Evolutionary conservation across 306 rosid species (phyloP).

Genomic region (Myrica gale): DNA sequence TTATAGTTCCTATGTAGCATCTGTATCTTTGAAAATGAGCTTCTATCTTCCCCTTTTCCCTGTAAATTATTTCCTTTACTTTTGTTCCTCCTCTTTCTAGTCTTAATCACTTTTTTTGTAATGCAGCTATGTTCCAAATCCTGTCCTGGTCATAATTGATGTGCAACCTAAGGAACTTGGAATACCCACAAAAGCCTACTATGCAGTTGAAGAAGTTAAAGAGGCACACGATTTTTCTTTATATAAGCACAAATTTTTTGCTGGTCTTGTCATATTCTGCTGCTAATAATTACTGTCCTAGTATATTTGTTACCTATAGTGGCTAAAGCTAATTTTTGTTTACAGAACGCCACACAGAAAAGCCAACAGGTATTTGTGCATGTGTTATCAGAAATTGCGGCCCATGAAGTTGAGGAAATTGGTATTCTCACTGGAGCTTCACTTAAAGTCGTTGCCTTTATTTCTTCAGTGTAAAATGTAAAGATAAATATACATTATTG

Average conservation of each 20-base stretch:
- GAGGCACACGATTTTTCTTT: constrained; percentile 41
- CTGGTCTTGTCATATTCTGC: neutral
- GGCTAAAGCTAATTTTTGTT: neutral
- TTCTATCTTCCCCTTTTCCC: neutral
- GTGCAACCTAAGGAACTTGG: constrained; percentile 92
- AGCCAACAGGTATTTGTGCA: constrained; percentile 89
- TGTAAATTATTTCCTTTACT: neutral
- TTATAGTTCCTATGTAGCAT: neutral
- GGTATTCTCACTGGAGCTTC: constrained; percentile 39
- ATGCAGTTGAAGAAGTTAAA: constrained; percentile 85
- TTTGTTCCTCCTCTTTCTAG: neutral
- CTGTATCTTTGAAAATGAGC: neutral
- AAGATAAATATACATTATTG: neutral
- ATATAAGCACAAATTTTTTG: neutral
- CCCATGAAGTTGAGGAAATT: constrained; percentile 90
- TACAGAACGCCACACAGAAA: constrained; percentile 87
- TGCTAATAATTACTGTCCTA: neutral
- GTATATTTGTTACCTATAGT: neutral
- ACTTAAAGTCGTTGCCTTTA: neutral
- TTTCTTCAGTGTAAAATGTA: neutral
- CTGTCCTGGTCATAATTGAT: constrained; percentile 83
- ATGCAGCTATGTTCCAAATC: constrained; percentile 77
- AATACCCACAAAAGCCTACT: constrained; percentile 94
- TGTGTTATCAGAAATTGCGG: constrained; percentile 83
- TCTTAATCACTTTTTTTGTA: neutral